Percentiles rank a stretch among this genome's conserved stretches.
These are phyloP conservation scores for Tillandsia fasciculata DNA, from an alignment of 176 grass and related monocot species.

Conservation along the genomic window DNA sequence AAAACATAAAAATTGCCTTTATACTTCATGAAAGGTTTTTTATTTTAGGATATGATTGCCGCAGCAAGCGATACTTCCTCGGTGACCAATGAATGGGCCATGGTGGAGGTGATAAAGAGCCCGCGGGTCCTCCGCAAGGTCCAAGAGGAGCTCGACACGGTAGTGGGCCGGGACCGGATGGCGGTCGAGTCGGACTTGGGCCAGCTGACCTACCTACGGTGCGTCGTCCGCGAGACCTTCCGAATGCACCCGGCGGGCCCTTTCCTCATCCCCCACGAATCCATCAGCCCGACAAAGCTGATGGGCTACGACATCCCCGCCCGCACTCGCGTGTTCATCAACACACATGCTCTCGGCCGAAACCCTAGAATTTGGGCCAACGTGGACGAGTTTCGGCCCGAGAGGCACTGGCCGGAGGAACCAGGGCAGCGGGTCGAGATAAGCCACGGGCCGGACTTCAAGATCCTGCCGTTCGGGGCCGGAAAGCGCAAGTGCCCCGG, in stretches of 20 bases:
- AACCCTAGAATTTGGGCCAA: constrained; percentile 58
- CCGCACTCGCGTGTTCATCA: constrained; percentile 78
- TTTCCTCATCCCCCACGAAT: constrained; percentile 76
- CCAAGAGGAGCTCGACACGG: constrained; percentile 62
- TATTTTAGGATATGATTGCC: constrained; percentile 68
- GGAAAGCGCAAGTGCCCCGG: constrained; percentile 89
- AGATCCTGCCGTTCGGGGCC: constrained; percentile 75
- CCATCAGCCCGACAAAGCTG: constrained; percentile 57
- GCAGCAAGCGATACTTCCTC: constrained; percentile 63
- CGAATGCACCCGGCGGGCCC: constrained; percentile 76
- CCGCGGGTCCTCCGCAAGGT: constrained; percentile 49
- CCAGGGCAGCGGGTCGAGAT: constrained; percentile 49
- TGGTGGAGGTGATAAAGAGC: constrained; percentile 83
- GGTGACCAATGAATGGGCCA: constrained; percentile 89
- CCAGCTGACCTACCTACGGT: constrained; percentile 61
- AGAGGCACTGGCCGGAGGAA: constrained; percentile 45
- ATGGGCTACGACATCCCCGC: constrained; percentile 77
- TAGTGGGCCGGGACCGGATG: constrained; percentile 47
- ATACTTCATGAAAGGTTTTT: background rate
- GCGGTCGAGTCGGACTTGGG: constrained; percentile 50
- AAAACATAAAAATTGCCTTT: background rate
- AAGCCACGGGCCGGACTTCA: constrained; percentile 74
- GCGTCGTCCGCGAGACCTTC: constrained; percentile 75
- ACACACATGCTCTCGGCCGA: constrained; percentile 70
- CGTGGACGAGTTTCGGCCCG: constrained; percentile 57